Evolutionary conservation across 2,329 filamentous ascomycete genomes (phyloP), one percentile per base, ranked within the genome.

Genomic region (Colletotrichum neosansevieriae): DNA sequence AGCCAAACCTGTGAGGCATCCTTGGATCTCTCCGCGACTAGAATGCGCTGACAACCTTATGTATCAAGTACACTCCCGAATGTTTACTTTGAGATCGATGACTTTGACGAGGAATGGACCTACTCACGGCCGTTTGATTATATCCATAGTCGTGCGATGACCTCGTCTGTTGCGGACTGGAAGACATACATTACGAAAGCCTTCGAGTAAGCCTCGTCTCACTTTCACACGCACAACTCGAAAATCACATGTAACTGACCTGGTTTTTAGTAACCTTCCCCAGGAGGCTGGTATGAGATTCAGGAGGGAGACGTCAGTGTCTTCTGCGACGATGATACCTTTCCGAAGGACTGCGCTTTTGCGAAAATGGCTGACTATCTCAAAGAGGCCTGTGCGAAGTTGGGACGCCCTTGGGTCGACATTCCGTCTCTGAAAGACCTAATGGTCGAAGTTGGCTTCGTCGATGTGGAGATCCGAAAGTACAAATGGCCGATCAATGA

Each of bases 41-140:
- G 36, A 15, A 38, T 15, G 36, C 13, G 36, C 11, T 38, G 36
- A 38, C 49, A 32, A 2, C n/a, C 2, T 6, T 32, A 11, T 17
- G n/a, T 9, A 2, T 15, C 17, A 32, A 78, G 83, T 61, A 80
- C 86, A 3, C 86, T 86, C 7, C 81, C 84, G 17, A 89, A 89
- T 71, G 80, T 86, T 50, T 79, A 78, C 19, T 89, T 88, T 74
- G 76, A 87, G 58, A 79, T 88, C 42, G 85, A 88, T 71, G 86
- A 89, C 71, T 76, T 83, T 24, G 84, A 87, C 69, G 81, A 85
- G 67, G 78, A 82, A 1, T 89, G 87, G 87, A 75, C 82, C 5
- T 76, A 71, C 19, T 82, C 82, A 66, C 72, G 79, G 2, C 77
- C 83, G 57, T 88, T 88, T 74, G 86, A 88, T 75, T 86, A 83